Evolutionary conservation across 2,329 filamentous ascomycete species (phyloP).

Genomic region (Alternaria arbusti): DNA sequence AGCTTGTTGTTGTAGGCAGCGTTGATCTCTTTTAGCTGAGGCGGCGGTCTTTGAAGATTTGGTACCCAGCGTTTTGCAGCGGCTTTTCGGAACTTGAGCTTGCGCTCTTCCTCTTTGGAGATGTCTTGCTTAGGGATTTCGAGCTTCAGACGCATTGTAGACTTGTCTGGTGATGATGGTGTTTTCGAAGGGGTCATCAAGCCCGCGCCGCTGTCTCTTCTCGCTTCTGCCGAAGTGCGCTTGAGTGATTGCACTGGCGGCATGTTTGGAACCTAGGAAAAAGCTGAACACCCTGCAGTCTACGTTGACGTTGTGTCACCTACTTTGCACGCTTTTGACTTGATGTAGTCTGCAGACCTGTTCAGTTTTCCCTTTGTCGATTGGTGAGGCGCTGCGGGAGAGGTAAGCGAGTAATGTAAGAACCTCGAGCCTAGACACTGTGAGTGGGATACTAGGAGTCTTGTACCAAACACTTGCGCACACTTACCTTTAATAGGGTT

Average conservation of each 20-base stretch:
- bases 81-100: constrained; percentile 14
- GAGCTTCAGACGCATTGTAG: constrained; percentile 20
- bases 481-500: no score
- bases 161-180: background rate
- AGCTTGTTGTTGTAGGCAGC: constrained; percentile 30
- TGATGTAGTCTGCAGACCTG: background rate
- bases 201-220: background rate
- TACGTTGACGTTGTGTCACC: background rate
- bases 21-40: constrained; percentile 19
- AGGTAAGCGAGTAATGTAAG: background rate
- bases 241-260: constrained; percentile 11
- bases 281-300: background rate
- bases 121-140: constrained; percentile 14
- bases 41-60: constrained; percentile 24
- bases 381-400: background rate
- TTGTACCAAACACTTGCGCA: background rate
- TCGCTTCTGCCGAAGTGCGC: background rate
- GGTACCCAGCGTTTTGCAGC: constrained; percentile 26
- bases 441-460: background rate
- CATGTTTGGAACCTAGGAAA: background rate
- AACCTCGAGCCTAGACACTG: background rate
- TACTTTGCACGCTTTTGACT: background rate
- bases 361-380: background rate
- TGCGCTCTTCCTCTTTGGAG: constrained; percentile 11
- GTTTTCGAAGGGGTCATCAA: constrained; percentile 16